Conservation (phyloP, 2,329 filamentous ascomycete species). For the Xenosphaeropsis pyriputrescens region DNA sequence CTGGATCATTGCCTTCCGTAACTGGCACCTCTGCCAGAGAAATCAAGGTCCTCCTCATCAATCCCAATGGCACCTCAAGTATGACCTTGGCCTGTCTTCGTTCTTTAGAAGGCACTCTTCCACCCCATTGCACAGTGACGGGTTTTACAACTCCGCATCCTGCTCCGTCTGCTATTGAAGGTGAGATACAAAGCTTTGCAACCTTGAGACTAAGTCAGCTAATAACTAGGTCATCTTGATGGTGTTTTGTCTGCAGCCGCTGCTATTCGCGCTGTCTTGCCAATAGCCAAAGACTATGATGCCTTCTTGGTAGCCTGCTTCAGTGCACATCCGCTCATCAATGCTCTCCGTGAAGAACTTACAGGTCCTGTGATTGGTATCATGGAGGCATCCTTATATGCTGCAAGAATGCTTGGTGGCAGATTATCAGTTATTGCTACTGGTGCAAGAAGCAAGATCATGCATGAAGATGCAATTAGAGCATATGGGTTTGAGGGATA, state of each 20-base stretch:
- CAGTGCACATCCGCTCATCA: constrained; percentile 66
- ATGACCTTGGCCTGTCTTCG: constrained; percentile 32
- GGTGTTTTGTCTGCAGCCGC: constrained; percentile 32
- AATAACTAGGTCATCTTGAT: constrained; percentile 21
- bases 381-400: constrained; percentile 56
- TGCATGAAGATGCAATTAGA: constrained; percentile 62
- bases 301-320: constrained; percentile 78
- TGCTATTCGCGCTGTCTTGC: constrained; percentile 27
- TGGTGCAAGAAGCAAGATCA: constrained; percentile 42
- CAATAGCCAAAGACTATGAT: constrained; percentile 33
- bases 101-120: constrained; percentile 25
- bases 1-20: constrained; percentile 8
- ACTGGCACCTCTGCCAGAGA: constrained; percentile 12
- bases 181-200: constrained; percentile 4
- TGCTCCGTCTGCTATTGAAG: constrained; percentile 34
- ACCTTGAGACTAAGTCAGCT: no score
- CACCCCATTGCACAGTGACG: constrained; percentile 28
- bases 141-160: constrained; percentile 33
- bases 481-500: constrained; percentile 45
- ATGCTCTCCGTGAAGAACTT: constrained; percentile 30
- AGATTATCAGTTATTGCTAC: constrained; percentile 80
- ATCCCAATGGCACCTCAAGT: constrained; percentile 28
- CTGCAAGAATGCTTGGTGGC: constrained; percentile 32
- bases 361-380: constrained; percentile 58
- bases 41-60: constrained; percentile 28